These are phyloP conservation scores for Komagataella pseudopastoris DNA, from an alignment of 805 yeast genomes.

Conservation along the genomic window DNA sequence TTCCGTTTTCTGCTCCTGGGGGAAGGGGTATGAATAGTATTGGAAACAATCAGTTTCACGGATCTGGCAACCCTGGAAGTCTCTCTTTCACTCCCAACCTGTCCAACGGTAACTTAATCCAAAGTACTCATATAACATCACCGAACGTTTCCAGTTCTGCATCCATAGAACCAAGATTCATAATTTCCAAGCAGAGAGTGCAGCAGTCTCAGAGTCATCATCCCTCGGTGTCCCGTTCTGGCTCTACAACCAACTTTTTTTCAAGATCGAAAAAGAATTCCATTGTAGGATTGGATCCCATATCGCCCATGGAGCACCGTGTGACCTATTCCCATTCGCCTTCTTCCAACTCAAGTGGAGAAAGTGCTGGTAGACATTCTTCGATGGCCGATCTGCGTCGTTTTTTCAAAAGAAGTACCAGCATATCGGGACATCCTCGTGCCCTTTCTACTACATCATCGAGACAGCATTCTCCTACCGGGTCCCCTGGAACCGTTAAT, in stretches of 20 bases:
- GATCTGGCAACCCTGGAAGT: not conserved
- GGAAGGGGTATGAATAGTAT: slow-evolving; percentile 20
- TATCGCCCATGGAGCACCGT: slow-evolving; percentile 17
- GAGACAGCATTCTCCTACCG: not conserved
- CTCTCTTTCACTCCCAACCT: slow-evolving; percentile 24
- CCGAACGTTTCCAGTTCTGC: slow-evolving; percentile 46
- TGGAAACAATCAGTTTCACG: not conserved
- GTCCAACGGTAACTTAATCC: slow-evolving; percentile 43
- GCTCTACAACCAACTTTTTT: slow-evolving; percentile 32
- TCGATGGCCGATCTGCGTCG: slow-evolving; percentile 71
- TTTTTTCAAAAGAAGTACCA: slow-evolving; percentile 35
- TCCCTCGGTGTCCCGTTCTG: slow-evolving; percentile 3
- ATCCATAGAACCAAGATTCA: slow-evolving; percentile 74
- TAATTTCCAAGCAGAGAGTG: slow-evolving; percentile 67
- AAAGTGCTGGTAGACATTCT: slow-evolving; percentile 38
- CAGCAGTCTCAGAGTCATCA: slow-evolving; percentile 27
- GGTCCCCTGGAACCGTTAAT: not conserved
- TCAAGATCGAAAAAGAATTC: slow-evolving; percentile 28
- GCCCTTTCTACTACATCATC: not conserved
- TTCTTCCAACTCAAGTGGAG: slow-evolving; percentile 2
- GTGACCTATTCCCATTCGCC: slow-evolving; percentile 2
- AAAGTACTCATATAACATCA: slow-evolving; percentile 55
- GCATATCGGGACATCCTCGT: not conserved
- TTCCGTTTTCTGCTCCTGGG: slow-evolving; percentile 66
- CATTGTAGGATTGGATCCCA: slow-evolving; percentile 12